Conservation (phyloP, 257 asterid species). For the Forsythia suspensa region DNA sequence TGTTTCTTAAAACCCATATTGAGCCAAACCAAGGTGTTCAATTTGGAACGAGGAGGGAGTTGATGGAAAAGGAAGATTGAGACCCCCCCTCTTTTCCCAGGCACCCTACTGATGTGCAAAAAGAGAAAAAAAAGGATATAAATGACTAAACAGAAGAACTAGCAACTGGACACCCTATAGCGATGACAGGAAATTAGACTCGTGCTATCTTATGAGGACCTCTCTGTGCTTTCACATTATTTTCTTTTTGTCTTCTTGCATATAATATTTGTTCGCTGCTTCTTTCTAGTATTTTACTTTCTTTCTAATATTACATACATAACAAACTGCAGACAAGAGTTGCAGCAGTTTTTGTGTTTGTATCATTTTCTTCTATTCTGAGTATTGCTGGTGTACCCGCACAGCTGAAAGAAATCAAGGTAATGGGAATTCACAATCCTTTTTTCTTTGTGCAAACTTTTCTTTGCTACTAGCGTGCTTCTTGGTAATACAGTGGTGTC, state of each 20-base stretch:
- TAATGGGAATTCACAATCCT: constrained; percentile 24
- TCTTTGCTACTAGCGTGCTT: not conserved
- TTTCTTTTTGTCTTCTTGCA: not conserved
- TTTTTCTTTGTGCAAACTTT: not conserved
- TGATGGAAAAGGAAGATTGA: not conserved
- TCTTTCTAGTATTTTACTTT: not conserved
- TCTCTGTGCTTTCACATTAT: not conserved
- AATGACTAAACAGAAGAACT: not conserved
- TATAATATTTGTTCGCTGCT: not conserved
- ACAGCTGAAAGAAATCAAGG: constrained; percentile 88
- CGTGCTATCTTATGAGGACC: not conserved
- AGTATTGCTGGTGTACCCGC: constrained; percentile 93
- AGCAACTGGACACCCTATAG: not conserved
- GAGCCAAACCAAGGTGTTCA: not conserved
- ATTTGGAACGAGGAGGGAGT: not conserved
- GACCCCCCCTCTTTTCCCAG: not conserved
- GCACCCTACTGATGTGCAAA: not conserved
- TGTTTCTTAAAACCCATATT: no score
- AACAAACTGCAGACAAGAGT: constrained; percentile 71
- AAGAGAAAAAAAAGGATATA: not conserved
- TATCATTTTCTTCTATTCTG: constrained; percentile 80
- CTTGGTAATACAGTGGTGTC: not conserved
- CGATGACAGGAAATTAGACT: not conserved
- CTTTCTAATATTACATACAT: constrained; percentile 2
- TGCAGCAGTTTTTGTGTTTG: constrained; percentile 78